Evolutionary conservation across 192 early-diverging fungal genomes (phyloP).

Genomic region (Podila epicladia): DNA sequence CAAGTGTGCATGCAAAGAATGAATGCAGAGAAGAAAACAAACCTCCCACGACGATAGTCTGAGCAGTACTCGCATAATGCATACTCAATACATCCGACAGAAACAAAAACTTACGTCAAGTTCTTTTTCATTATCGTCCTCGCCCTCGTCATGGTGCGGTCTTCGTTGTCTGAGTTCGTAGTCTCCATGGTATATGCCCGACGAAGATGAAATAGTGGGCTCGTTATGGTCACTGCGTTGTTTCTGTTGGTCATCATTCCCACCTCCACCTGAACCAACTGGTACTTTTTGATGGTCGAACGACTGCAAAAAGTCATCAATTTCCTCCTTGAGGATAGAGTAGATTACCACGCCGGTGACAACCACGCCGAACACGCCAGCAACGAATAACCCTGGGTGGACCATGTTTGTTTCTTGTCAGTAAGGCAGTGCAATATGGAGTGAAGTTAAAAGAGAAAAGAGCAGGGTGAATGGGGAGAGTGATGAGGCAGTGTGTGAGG

Average conservation of each 20-base stretch:
- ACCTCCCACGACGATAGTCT: no score
- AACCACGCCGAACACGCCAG: constrained; percentile 29
- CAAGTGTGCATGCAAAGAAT: no score
- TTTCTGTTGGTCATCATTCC: not conserved
- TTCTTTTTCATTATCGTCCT: constrained; percentile 14
- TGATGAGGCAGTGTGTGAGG: not conserved
- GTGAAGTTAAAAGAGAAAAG: not conserved
- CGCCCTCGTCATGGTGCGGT: constrained; percentile 1
- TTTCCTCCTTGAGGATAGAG: constrained; percentile 26
- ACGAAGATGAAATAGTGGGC: constrained; percentile 6
- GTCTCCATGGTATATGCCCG: constrained; percentile 7
- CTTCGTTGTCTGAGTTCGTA: constrained; percentile 34
- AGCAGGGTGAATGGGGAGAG: not conserved
- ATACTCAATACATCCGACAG: not conserved
- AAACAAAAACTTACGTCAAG: constrained; percentile 24
- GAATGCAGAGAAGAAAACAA: no score
- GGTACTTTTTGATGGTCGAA: constrained; percentile 17
- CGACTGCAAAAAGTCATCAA: constrained; percentile 14
- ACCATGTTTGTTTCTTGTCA: constrained; percentile 19
- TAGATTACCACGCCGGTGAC: constrained; percentile 42
- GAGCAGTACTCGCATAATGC: no score
- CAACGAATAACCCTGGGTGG: constrained; percentile 33
- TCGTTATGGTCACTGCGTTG: constrained; percentile 12
- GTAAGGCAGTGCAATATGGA: not conserved
- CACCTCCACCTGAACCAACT: not conserved